Conservation (phyloP, 208 protist genomes). For the Borovskyia barvae region DNA sequence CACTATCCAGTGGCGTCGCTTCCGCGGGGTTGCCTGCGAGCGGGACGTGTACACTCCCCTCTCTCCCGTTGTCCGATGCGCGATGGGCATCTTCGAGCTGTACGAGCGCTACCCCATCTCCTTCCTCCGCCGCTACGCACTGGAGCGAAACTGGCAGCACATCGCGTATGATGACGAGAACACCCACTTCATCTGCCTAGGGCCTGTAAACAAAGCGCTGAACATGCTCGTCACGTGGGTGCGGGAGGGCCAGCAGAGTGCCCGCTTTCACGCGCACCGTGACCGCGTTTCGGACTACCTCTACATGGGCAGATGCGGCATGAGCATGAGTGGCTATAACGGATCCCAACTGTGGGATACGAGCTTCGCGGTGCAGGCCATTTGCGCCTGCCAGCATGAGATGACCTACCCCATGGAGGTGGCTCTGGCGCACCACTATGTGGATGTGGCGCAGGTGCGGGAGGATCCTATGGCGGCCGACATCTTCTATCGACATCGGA, state of each 20-base stretch:
- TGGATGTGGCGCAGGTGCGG: conserved; percentile 91
- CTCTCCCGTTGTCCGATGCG: conserved; percentile 67
- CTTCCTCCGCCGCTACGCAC: conserved; percentile 78
- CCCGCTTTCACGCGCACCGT: conserved; percentile 84
- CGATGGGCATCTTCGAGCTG: conserved; percentile 46
- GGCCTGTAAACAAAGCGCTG: conserved; percentile 95
- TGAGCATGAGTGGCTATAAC: conserved; percentile 98
- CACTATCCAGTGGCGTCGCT: conserved; percentile 82
- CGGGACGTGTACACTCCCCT: conserved; percentile 93
- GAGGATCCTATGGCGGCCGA: conserved; percentile 84
- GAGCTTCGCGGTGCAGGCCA: conserved; percentile 94
- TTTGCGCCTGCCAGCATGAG: conserved; percentile 81
- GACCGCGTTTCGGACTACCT: conserved; percentile 95
- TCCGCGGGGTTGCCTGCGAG: conserved; percentile 57
- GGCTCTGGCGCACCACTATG: conserved; percentile 88
- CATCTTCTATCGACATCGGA: conserved; percentile 93
- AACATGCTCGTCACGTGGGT: conserved; percentile 96
- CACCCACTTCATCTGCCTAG: conserved; percentile 96
- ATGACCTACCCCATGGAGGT: conserved; percentile 65
- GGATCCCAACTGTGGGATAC: conserved; percentile 98
- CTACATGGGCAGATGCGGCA: conserved; percentile 92
- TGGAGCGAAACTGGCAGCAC: conserved; percentile 85
- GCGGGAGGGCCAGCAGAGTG: conserved; percentile 81
- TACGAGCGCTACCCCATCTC: conserved; percentile 63
- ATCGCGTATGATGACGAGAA: conserved; percentile 95